Evolutionary conservation across 1,284 basidiomycete genomes (phyloP), one percentile per base, ranked within the genome.

Genomic region (Ceraceosorus guamensis): DNA sequence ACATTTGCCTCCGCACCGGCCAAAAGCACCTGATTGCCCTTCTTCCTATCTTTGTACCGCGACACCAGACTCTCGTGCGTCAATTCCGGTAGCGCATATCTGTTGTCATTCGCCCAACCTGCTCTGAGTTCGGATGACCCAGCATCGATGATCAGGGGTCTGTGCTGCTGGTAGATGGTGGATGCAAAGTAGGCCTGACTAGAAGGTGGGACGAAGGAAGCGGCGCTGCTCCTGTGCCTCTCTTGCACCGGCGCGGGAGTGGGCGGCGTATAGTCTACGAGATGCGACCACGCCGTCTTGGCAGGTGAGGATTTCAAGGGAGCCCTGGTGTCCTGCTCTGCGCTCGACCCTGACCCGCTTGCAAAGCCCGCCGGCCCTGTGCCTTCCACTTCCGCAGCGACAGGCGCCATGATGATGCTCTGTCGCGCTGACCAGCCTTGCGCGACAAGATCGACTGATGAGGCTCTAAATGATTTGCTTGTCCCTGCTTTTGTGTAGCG

Each of bases 81-180:
- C 37, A 70, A 39, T 47, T 63, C 60, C 0, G 73, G 71, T 16
- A 14, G 32, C 6, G 8, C 32, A 10, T 35, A 4, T 3, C 7
- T 24, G 6, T 81, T 80, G 50, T 77, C 75, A 4, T 72, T 75
- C 3, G 79, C 78, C 77, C 90, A 98, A n/a, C 92, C 93, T 69
- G 89, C 96, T 46, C 91, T 85, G 56, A 97, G 80, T 56, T 82
- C 85, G 39, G 86, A 88, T 5, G 90, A 85, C 57, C 92, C 80
- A 76, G 95, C 92, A 81, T 96, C 92, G 66, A 96, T 91, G 70
- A 93, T 83, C 63, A 97, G 84, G 0, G 89, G 70, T 24, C 24
- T 24, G 16, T 65, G 63, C 8, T 57, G 49, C 33, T 66, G 59
- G 41, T 67, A 55, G 63, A 61, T 67, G 52, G 67, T 65, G 31